Base-by-base conservation (phyloP, 495 filamentous ascomycete genomes). In the Penicillium atrosanguineum region DNA sequence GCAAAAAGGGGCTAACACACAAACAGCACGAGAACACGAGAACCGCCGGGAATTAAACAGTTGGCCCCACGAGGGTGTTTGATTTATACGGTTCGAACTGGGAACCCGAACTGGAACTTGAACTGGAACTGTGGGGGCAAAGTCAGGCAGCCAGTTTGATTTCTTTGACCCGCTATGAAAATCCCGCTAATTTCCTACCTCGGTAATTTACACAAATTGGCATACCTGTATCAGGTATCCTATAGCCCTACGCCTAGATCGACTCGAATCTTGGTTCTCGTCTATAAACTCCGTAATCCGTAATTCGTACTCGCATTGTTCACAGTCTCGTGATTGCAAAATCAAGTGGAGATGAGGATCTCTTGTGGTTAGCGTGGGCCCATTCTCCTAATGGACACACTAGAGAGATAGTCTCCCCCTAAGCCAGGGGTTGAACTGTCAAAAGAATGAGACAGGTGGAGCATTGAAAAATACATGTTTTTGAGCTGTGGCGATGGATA, bases 1-100 rank as follows among this genome's bases (percentile, higher is more conserved):
- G 28, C 19, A 51, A 65, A 65, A 60, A 36, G 41, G 56, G 57
- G 48, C 15, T 15, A 18, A 29, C 20, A 12, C 18, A 50, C 23
- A 20, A 2, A 34, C 31, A 25, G 20, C 8, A 39, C 20, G 42
- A 28, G 21, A 54, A 25, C 20, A 20, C 37, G 21, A n/a, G 37
- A 54, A 44, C 55, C n/a, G 53, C 15, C 28, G 20, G 52, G 55
- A 54, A 43, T 41, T 50, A 45, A 41, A 42, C 20, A 21, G 37
- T 12, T 4, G 36, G 23, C 36, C 37, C 51, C 44, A 53, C 44
- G 51, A 31, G 21, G 21, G 16, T 46, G 7, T 47, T 25, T 34
- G 11, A 1, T 14, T 34, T 14, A 14, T 2, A 14, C 11, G 9
- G 9, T 14, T 34, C 31, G 11, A 12, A 9, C 28, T 6, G 28